Base-by-base conservation (phyloP, 192 early-diverging fungal genomes). In the Kappamyces sp. region DNA sequence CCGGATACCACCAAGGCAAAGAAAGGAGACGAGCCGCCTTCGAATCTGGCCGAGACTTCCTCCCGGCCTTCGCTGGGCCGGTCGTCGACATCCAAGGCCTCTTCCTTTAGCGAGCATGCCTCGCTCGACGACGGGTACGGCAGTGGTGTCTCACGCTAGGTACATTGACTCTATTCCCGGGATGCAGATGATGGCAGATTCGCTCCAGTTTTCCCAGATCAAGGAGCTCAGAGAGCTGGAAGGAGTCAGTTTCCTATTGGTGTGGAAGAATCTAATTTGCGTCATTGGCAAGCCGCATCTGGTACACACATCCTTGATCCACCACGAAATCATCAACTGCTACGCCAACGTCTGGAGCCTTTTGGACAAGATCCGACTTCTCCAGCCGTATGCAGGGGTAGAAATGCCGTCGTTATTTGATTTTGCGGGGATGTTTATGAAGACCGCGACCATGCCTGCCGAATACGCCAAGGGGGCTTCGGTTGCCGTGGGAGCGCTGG, bases 251-350 rank as follows among this genome's bases (percentile, higher is more conserved):
- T 71, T 76, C 2, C 62, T 84, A 3, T 65, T 62, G 3, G 48
- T 82, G 4, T 93, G 90, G 90, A 90, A 91, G 49, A 90, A 90
- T 52, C 71, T 91, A 55, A 55, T 93, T 9, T 87, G 86, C 65
- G 66, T 84, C 3, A 50, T 92, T 34, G 91, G 91, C 0, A 83
- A 90, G 57, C 44, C 88, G 3, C 90, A 90, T 51, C 49, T 73
- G 6, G 87, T 91, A 33, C 51, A 79, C 65, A 83, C 86, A 68
- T 34, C 37, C 10, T 41, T 57, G 43, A 61, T 37, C 39, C 47
- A 44, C 12, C 5, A 51, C 32, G 76, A 79, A 33, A 82, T 84
- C 2, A 83, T 91, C 53, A 64, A 68, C 12, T 87, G 84, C 50
- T 49, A 88, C 0, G 77, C 86, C 15, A 67, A 82, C 34, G 69